phyloP scores from a whole-genome alignment of 2,329 filamentous ascomycete genomes.

The Stromatinia cepivora region DNA sequence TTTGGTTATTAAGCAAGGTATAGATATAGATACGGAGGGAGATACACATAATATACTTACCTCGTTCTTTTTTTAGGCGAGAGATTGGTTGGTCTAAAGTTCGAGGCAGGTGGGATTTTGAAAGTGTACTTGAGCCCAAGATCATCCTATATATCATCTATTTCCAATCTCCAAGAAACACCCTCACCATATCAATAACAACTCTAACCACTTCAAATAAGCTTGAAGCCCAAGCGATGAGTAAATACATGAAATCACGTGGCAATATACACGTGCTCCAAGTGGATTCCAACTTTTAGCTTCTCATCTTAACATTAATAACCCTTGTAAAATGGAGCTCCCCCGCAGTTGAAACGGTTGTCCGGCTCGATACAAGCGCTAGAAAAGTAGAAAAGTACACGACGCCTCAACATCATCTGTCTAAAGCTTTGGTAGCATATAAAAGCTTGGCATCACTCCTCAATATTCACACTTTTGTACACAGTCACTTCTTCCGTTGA shows the following conservation, averaged over 20 bases:
- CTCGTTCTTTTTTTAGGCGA: not conserved
- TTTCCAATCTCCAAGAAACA: not conserved
- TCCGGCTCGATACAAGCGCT: not conserved
- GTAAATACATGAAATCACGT: not conserved
- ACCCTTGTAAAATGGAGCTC: not conserved
- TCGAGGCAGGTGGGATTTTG: not conserved
- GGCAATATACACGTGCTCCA: not conserved
- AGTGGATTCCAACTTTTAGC: slow-evolving; percentile 6
- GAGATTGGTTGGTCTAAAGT: not conserved
- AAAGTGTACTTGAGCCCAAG: not conserved
- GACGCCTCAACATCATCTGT: not conserved
- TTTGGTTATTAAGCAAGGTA: not conserved
- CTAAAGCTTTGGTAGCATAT: not conserved
- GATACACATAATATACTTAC: not conserved
- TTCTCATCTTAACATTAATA: not conserved
- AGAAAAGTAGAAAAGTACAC: not conserved
- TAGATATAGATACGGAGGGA: not conserved
- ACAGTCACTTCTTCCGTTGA: not conserved
- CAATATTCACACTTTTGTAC: not conserved
- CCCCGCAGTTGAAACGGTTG: not conserved
- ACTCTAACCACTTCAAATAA: not conserved
- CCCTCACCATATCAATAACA: not conserved
- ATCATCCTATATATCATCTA: not conserved
- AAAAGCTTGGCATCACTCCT: slow-evolving; percentile 13
- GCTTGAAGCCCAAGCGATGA: too few relatives aligned